phyloP scores from a whole-genome alignment of 208 protist genomes.

The Trypanosoma caninum region DNA sequence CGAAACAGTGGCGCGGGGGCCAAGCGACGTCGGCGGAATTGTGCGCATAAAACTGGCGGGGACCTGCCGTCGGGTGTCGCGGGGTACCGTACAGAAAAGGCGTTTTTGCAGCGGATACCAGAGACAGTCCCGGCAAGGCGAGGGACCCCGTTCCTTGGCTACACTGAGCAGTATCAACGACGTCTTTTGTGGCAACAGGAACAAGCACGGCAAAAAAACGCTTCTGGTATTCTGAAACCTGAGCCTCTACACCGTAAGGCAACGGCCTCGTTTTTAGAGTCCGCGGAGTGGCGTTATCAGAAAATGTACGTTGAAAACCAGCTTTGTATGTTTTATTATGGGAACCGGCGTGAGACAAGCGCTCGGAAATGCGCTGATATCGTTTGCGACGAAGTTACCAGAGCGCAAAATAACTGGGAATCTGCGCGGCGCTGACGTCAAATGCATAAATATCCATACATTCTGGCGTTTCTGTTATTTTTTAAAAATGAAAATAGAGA shows the following conservation, averaged over 20 bases:
- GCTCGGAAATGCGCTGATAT: constrained; percentile 19
- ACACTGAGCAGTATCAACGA: constrained; percentile 15
- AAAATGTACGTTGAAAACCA: constrained; percentile 60
- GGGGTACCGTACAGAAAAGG: background rate
- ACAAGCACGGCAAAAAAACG: constrained; percentile 12
- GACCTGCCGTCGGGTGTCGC: background rate
- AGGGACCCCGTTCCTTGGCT: background rate
- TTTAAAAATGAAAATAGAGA: too few relatives aligned
- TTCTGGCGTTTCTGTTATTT: background rate
- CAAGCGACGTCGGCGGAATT: background rate
- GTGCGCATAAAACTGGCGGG: background rate
- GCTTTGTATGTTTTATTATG: constrained; percentile 23
- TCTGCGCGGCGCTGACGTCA: background rate
- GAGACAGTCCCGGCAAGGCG: background rate
- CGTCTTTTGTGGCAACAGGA: constrained; percentile 8
- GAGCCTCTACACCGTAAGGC: constrained; percentile 35
- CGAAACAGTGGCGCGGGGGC: background rate
- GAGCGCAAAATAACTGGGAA: background rate
- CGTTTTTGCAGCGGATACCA: background rate
- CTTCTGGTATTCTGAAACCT: background rate
- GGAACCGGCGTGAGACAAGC: background rate
- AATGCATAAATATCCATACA: background rate
- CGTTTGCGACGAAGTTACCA: constrained; percentile 15
- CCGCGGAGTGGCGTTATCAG: constrained; percentile 73
- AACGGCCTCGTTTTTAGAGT: constrained; percentile 55